Evolutionary conservation across 495 filamentous ascomycete species (phyloP).

Genomic region (Penicillium ucsense): DNA sequence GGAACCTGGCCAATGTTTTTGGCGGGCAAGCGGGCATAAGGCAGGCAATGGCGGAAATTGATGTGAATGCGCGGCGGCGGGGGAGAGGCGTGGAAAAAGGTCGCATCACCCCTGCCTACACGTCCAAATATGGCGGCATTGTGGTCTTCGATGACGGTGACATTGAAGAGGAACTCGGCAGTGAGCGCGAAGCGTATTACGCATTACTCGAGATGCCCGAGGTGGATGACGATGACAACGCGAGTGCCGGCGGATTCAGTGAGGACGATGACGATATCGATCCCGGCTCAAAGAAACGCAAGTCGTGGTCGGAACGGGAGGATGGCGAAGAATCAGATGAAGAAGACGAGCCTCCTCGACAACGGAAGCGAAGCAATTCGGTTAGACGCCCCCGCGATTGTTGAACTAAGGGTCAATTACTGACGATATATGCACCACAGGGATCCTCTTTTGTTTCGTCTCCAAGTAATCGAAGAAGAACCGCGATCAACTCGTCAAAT

Average conservation of each 20-base stretch:
- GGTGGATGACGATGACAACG: conserved; percentile 54
- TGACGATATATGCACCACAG: conserved; percentile 33
- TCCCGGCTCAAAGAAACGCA: conserved; percentile 56
- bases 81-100: conserved; percentile 49
- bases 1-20: conserved; percentile 93
- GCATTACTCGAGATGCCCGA: conserved; percentile 84
- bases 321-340: conserved; percentile 60
- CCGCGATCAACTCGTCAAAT: conserved; percentile 30
- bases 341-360: conserved; percentile 59
- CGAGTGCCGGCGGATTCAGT: conserved; percentile 36
- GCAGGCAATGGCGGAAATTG: conserved; percentile 35
- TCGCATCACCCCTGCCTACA: conserved; percentile 58
- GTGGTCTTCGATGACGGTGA: conserved; percentile 94
- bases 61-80: conserved; percentile 43
- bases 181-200: conserved; percentile 71
- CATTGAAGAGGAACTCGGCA: conserved; percentile 73
- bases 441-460: conserved; percentile 47
- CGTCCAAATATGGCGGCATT: conserved; percentile 70
- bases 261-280: conserved; percentile 30
- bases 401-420: background rate
- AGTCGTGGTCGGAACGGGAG: conserved; percentile 70
- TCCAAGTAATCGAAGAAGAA: conserved; percentile 32
- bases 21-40: conserved; percentile 50
- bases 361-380: conserved; percentile 78
- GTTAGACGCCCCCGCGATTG: conserved; percentile 39